Evolutionary conservation across 1,284 basidiomycete species (phyloP), one percentile per base, ranked within the genome.

Genomic region (Boletus sp.): DNA sequence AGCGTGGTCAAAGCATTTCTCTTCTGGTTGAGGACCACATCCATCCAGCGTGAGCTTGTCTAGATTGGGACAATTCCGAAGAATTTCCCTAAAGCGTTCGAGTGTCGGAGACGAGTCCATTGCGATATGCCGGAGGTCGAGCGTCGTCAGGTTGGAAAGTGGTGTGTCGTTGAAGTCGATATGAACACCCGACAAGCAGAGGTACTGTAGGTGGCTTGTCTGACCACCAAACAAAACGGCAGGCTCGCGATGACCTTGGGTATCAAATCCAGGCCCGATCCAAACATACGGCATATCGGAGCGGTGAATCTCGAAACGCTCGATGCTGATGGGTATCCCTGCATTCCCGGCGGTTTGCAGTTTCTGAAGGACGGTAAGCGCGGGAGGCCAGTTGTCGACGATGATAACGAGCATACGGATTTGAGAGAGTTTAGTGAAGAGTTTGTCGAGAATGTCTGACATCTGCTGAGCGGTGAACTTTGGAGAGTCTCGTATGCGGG

Each of bases 241-340:
- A 37, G 54, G 67, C 27, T 57, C 54, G 39, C 52, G 67, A 57
- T 61, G 64, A 16, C 59, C 64, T 46, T 60, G 54, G 9, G 61
- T 66, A 40, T 69, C 53, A 57, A 65, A 70, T 23, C 61, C 68
- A 17, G 64, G 58, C 25, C 72, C 74, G 26, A 71, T 57, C 66
- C 74, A 74, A 17, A 74, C 58, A 53, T 73, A 74, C 37, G 73
- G 71, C 19, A 60, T 46, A 13, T 75, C 76, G 13, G 65, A 64
- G 25, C 81, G 74, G 61, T 82, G 80, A 20, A 87, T 61, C 61
- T 84, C 82, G 50, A 86, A 66, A 19, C 75, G 74, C 51, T 80
- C 72, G 22, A 87, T 58, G 25, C 58, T 65, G 40, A 71, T 65
- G 8, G 72, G 68, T 14, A 60, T 52, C 3, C 68, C 64, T 4